Evolutionary conservation across 352 stramenopile genomes (phyloP).

Genomic region (Phytophthora chlamydospora): DNA sequence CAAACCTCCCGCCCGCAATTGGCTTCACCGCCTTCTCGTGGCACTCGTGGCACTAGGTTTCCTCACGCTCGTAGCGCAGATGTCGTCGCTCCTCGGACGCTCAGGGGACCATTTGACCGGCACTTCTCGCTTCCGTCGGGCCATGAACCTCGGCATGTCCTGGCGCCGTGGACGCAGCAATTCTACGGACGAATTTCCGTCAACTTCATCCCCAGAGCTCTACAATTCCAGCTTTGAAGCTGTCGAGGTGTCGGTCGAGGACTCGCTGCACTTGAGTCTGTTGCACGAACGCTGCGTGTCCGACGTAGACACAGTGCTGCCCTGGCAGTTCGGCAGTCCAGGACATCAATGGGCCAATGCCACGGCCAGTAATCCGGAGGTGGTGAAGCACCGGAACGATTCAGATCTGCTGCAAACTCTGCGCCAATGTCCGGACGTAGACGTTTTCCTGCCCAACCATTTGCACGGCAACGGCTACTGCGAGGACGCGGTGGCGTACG

Average conservation of each 20-base stretch:
- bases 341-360: slow-evolving; percentile 18
- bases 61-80: slow-evolving; percentile 25
- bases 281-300: slow-evolving; percentile 42
- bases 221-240: not conserved
- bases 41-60: slow-evolving; percentile 19
- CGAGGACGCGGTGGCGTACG: slow-evolving; percentile 67
- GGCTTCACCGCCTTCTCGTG: slow-evolving; percentile 26
- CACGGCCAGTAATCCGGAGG: slow-evolving; percentile 13
- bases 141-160: slow-evolving; percentile 17
- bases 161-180: slow-evolving; percentile 13
- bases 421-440: slow-evolving; percentile 58
- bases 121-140: slow-evolving; percentile 10
- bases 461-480: slow-evolving; percentile 72
- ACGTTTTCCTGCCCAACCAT: slow-evolving; percentile 59
- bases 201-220: not conserved
- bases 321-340: slow-evolving; percentile 32
- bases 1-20: not conserved
- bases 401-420: slow-evolving; percentile 51
- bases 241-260: slow-evolving; percentile 24
- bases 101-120: slow-evolving; percentile 20
- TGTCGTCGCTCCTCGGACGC: slow-evolving; percentile 22
- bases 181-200: not conserved
- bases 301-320: slow-evolving; percentile 39
- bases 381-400: slow-evolving; percentile 41
- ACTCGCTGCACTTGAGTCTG: slow-evolving; percentile 43